Base-by-base conservation (phyloP, 208 protist genomes). In the Leishmania amazonensis region DNA sequence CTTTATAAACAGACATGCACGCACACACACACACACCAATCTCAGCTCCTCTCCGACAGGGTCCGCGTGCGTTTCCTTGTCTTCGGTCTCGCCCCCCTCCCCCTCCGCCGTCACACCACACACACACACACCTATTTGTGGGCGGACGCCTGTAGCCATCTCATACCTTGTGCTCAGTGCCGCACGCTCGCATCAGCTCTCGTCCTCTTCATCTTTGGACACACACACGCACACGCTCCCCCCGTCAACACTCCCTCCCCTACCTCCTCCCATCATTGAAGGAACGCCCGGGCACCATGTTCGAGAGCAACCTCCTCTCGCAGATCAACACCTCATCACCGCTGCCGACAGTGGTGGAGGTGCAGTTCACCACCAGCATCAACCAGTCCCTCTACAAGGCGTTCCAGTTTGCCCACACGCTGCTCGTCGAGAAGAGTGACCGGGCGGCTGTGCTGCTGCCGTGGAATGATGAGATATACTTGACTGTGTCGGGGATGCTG, bases 271-370 rank as follows among this genome's bases (percentile, higher is more conserved):
- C 3, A 67, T 40, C 24, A n/a, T 40, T 24, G 45, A 45, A 73
- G 24, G 42, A 49, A 13, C 11, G 40, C 9, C 21, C 45, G 1
- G 58, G 3, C 70, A 67, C 47, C 21, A 94, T 96, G 91, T 94
- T 95, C 72, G 90, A 94, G 72, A 95, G 87, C 78, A 94, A 92
- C 49, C 87, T 97, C 15, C 80, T 96, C 45, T 92, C 94, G 21
- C 88, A 93, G 72, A 90, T 97, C 67, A 95, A 97, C 82, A 80
- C 75, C 24, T 81, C 89, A 64, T 94, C 91, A 5, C 91, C 91
- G 68, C 88, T 97, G 65, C 94, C 94, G 24, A 91, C 92, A 24
- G 93, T 93, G 75, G 83, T 97, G 45, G 91, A 96, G 83, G 88
- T 93, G 42, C 81, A 91, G 67, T 77, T 97, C 51, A 82, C 89